Percentiles rank a stretch among this genome's conserved stretches.
Conservation (phyloP, 257 asterid species). For the Agastache rugosa region DNA sequence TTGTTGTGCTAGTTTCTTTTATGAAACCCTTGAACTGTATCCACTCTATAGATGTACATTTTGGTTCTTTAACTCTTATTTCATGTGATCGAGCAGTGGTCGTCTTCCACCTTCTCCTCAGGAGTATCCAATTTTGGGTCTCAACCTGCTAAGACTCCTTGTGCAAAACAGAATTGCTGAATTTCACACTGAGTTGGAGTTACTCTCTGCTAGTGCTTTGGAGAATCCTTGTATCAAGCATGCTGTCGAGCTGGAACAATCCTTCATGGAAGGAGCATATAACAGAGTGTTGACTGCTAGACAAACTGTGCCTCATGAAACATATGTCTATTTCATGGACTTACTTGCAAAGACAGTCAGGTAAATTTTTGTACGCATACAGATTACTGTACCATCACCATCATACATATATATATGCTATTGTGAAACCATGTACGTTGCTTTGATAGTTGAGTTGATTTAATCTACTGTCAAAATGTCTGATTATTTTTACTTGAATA, state of each 20-base stretch:
- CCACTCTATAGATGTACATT: slow-evolving; percentile 19
- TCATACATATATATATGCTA: not conserved
- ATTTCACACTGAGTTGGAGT: slow-evolving; percentile 93
- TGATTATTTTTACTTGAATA: not conserved
- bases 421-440: not conserved
- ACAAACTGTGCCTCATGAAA: slow-evolving; percentile 88
- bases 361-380: slow-evolving; percentile 40
- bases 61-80: slow-evolving; percentile 30
- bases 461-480: not conserved
- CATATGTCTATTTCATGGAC: slow-evolving; percentile 95
- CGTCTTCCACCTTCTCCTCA: slow-evolving; percentile 81
- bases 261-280: slow-evolving; percentile 99
- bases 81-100: slow-evolving; percentile 54
- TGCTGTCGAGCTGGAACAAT: slow-evolving; percentile 95
- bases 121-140: slow-evolving; percentile 93
- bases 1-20: slow-evolving; percentile 15
- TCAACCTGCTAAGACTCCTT: slow-evolving; percentile 95
- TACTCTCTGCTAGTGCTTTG: slow-evolving; percentile 78
- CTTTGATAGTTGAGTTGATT: not conserved
- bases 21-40: not conserved
- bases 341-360: slow-evolving; percentile 93
- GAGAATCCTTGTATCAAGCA: slow-evolving; percentile 92
- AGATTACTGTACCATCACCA: not conserved
- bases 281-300: slow-evolving; percentile 92
- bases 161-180: slow-evolving; percentile 98